phyloP scores from a whole-genome alignment of 352 stramenopile genomes.

The Globisporangium iwayamae region DNA sequence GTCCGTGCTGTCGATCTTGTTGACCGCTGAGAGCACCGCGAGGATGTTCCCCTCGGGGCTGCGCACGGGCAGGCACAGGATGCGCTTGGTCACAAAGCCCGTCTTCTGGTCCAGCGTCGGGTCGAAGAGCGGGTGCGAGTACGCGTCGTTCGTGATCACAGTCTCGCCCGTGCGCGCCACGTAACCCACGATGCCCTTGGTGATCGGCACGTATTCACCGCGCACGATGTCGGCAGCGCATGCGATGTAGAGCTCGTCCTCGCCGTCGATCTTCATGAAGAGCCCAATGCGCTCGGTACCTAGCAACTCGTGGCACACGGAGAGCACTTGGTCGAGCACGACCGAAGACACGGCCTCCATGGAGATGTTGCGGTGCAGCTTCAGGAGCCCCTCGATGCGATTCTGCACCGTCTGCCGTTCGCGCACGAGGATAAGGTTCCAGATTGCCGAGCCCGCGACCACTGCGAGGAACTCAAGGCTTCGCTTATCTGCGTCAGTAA shows the following conservation, averaged over 20 bases:
- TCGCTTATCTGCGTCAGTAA: slow-evolving; percentile 39
- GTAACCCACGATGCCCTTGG: slow-evolving; percentile 63
- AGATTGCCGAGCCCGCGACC: slow-evolving; percentile 58
- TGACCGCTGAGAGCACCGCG: slow-evolving; percentile 63
- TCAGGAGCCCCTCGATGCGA: slow-evolving; percentile 65
- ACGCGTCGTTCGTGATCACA: slow-evolving; percentile 67
- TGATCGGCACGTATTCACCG: slow-evolving; percentile 68
- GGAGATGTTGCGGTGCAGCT: slow-evolving; percentile 69
- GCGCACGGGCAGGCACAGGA: slow-evolving; percentile 62
- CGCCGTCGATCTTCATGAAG: slow-evolving; percentile 67
- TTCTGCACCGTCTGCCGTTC: slow-evolving; percentile 63
- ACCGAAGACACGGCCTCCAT: slow-evolving; percentile 56
- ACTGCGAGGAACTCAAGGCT: slow-evolving; percentile 58
- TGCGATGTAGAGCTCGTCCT: slow-evolving; percentile 68
- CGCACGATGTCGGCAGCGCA: slow-evolving; percentile 52
- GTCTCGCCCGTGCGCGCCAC: slow-evolving; percentile 62
- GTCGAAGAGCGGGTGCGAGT: slow-evolving; percentile 61
- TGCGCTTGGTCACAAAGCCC: slow-evolving; percentile 52
- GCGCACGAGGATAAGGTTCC: slow-evolving; percentile 60
- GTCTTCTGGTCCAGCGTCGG: slow-evolving; percentile 65
- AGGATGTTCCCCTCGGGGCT: slow-evolving; percentile 53
- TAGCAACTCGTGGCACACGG: slow-evolving; percentile 69
- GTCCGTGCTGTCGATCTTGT: slow-evolving; percentile 70
- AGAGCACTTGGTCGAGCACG: slow-evolving; percentile 60
- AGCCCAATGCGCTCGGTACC: slow-evolving; percentile 61